Evolutionary conservation across 2,329 filamentous ascomycete species (phyloP).

Genomic region (Metarhizium brunneum): DNA sequence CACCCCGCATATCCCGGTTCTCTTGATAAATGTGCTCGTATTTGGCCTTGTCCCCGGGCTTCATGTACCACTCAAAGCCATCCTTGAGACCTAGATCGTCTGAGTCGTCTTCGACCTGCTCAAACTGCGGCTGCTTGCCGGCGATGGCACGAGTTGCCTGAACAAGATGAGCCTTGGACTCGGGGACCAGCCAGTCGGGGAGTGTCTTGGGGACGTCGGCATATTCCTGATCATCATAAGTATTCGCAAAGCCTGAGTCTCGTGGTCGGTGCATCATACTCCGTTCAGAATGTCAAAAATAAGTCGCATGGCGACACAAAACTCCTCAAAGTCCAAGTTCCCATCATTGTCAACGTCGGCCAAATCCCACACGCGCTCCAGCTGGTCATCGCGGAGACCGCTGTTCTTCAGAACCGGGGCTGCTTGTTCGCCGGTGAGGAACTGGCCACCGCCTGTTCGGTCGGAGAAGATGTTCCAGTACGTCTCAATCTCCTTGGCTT

Average conservation of each 20-base stretch:
- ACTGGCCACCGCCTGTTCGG: constrained; percentile 50
- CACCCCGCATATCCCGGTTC: constrained; percentile 78
- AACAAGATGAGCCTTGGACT: constrained; percentile 86
- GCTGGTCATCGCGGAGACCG: constrained; percentile 59
- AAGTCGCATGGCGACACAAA: constrained; percentile 96
- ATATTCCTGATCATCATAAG: constrained; percentile 56
- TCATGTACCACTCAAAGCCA: constrained; percentile 99
- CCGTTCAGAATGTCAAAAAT: constrained; percentile 97
- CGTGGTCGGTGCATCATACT: constrained; percentile 33
- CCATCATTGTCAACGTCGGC: constrained; percentile 97
- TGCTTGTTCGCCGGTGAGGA: constrained; percentile 51
- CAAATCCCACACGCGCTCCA: constrained; percentile 96
- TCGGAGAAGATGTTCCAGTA: constrained; percentile 58
- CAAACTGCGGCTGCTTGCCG: constrained; percentile 72
- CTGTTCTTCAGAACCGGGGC: constrained; percentile 56
- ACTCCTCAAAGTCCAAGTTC: constrained; percentile 97
- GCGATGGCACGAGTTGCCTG: constrained; percentile 74
- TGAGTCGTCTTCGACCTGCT: constrained; percentile 72
- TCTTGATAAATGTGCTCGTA: constrained; percentile 97
- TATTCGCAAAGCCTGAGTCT: constrained; percentile 7
- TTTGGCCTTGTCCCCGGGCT: constrained; percentile 77
- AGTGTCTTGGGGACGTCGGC: constrained; percentile 75
- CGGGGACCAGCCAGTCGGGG: constrained; percentile 94
- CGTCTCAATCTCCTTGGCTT: constrained; percentile 53
- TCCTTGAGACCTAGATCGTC: constrained; percentile 82